A percentile compares a stretch with the other conserved stretches of the same genome.
These are phyloP conservation scores for Cochlearia excelsa DNA, from an alignment of 345 rosid species.

Conservation along the genomic window DNA sequence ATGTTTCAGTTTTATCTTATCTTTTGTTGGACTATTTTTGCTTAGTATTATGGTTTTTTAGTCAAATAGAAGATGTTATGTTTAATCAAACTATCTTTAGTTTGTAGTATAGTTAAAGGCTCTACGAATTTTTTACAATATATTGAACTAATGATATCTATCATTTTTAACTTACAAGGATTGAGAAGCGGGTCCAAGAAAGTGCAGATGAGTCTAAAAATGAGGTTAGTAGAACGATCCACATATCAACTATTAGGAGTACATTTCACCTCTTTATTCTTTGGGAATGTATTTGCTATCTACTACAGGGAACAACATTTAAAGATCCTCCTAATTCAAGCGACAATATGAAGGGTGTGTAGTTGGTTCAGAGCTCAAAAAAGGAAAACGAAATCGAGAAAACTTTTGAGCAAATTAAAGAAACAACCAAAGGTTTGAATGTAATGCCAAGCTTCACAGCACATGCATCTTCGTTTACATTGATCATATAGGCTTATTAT, in stretches of 20 bases:
- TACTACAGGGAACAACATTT: slow-evolving; percentile 48
- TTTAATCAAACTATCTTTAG: neutral
- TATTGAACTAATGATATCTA: slow-evolving; percentile 61
- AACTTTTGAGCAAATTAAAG: slow-evolving; percentile 77
- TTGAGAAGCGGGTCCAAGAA: slow-evolving; percentile 78
- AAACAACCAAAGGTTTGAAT: slow-evolving; percentile 53
- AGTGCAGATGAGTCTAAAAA: slow-evolving; percentile 61
- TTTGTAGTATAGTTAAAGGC: slow-evolving; percentile 16
- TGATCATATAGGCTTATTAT: neutral
- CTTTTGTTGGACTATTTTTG: neutral
- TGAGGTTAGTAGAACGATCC: slow-evolving; percentile 45
- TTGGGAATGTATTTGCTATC: slow-evolving; percentile 23
- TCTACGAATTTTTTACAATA: slow-evolving; percentile 20
- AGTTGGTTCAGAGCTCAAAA: slow-evolving; percentile 52
- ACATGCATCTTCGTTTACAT: slow-evolving; percentile 2
- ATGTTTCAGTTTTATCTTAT: slow-evolving; percentile 20
- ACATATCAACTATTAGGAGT: neutral
- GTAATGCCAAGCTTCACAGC: slow-evolving; percentile 21
- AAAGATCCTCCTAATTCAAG: slow-evolving; percentile 33
- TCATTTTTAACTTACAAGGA: slow-evolving; percentile 75
- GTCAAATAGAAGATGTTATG: slow-evolving; percentile 11
- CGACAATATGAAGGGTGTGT: slow-evolving; percentile 40
- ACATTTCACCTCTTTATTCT: slow-evolving; percentile 5
- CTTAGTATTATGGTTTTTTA: slow-evolving; percentile 1
- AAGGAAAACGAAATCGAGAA: slow-evolving; percentile 65